A percentile compares a stretch with the other conserved stretches of the same genome.
These are phyloP conservation scores for Boletus coccyginus DNA, from an alignment of 768 basidiomycete species.

Conservation along the genomic window DNA sequence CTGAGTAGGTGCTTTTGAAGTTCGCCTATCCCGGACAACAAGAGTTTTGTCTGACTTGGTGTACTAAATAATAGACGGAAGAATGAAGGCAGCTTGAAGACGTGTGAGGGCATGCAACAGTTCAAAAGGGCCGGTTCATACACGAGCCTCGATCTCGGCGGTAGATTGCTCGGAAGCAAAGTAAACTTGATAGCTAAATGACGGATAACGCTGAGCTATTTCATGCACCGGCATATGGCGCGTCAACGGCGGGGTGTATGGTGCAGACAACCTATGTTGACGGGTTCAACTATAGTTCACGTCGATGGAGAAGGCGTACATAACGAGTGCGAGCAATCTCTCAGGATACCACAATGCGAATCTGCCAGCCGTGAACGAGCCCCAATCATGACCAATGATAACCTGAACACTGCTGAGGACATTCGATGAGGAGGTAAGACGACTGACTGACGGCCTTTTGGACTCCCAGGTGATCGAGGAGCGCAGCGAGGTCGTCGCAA, in stretches of 20 bases:
- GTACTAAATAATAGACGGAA: conserved; percentile 12
- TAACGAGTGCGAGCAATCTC: conserved; percentile 52
- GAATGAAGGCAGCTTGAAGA: conserved; percentile 23
- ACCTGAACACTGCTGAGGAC: conserved; percentile 36
- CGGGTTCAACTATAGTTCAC: not conserved
- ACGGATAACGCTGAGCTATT: conserved; percentile 49
- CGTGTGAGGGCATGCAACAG: conserved; percentile 17
- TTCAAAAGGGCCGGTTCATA: conserved; percentile 25
- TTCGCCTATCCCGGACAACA: not conserved
- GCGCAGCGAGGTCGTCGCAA: conserved; percentile 59
- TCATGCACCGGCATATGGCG: conserved; percentile 50
- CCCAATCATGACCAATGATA: conserved; percentile 83
- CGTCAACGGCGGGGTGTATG: conserved; percentile 59
- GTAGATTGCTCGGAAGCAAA: conserved; percentile 54
- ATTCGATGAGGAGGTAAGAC: not conserved
- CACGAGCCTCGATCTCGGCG: conserved; percentile 54
- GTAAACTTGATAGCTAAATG: conserved; percentile 67
- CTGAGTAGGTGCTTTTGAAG: conserved; percentile 9
- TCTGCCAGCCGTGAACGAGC: conserved; percentile 57
- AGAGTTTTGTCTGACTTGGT: not conserved
- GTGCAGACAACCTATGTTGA: conserved; percentile 55
- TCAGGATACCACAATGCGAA: conserved; percentile 75
- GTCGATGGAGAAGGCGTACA: conserved; percentile 42
- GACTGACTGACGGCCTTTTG: conserved; percentile 48
- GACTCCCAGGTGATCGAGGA: conserved; percentile 57